Base-by-base conservation (phyloP, 2,329 filamentous ascomycete species). In the Ilyonectria mors-panacis region DNA sequence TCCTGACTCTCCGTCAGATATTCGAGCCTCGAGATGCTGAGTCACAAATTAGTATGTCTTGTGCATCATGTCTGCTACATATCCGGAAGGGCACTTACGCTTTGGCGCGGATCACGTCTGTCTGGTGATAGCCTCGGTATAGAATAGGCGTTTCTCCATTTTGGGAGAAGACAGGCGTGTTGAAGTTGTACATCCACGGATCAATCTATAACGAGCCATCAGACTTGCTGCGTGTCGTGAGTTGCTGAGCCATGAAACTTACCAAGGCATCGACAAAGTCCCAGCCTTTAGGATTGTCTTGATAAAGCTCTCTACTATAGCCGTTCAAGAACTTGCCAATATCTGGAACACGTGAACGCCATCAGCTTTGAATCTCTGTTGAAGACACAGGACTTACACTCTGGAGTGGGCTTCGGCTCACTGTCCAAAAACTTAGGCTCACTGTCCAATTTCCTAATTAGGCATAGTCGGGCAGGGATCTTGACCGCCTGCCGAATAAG, bases 71-170 rank as follows among this genome's bases (percentile, higher is more conserved):
- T n/a, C 15, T 30, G 15, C 1, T n/a, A 21, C 4, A 30, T 7
- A 4, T 21, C n/a, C 5, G 26, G 26, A 26, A 42, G n/a, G n/a
- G 10, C 4, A 9, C 64, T 59, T 57, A 66, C 64, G 59, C 64
- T 45, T 66, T 66, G 21, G 64, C 64, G 19, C 64, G 53, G 15
- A 66, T 42, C 28, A 66, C 59, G n/a, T 66, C 64, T n/a, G 64
- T 59, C 39, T 66, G 64, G 26, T 66, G 64, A 26, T 63, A 66
- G 15, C 64, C 64, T 10, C 63, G 19, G 19, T 66, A 66, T 10
- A 58, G 48, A 4, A 66, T 50, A 10, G 64, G 64, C 8, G 47
- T 62, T 28, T 63, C 53, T 13, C 64, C 64, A 13, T 66, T 37
- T 23, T 53, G 26, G 4, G 64, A 63, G 53, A 66, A 63, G 17